Evolutionary conservation across 139 green algal genomes (phyloP).

Genomic region (Chlamydomonas sphaeroides): DNA sequence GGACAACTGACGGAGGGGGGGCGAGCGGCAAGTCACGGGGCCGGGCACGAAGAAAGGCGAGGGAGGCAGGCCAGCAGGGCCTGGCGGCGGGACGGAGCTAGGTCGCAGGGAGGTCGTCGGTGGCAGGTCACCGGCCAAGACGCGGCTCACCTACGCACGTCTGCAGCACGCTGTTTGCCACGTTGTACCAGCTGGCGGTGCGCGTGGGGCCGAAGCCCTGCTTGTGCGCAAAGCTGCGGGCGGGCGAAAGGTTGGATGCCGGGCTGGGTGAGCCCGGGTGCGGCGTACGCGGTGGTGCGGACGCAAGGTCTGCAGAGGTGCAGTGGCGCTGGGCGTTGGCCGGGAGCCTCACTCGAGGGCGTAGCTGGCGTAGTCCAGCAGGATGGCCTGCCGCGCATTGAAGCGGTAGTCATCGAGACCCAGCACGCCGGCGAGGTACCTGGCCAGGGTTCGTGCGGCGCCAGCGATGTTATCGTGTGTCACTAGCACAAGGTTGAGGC

Average conservation of each 20-base stretch:
- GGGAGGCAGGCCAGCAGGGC: too few species aligned
- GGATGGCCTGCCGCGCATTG: constrained; percentile 39
- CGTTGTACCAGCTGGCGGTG: constrained; percentile 27
- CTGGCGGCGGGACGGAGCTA: neutral
- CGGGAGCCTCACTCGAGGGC: constrained; percentile 29
- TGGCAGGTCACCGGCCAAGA: too few species aligned
- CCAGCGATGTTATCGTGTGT: neutral
- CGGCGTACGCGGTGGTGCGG: too few species aligned
- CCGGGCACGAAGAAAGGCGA: too few species aligned
- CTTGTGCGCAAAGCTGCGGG: constrained; percentile 51
- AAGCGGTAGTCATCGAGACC: constrained; percentile 36
- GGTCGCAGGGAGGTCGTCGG: neutral
- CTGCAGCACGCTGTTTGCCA: constrained; percentile 35
- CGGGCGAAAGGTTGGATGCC: too few species aligned
- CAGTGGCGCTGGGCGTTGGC: too few species aligned
- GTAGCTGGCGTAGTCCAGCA: constrained; percentile 46
- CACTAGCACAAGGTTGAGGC: neutral
- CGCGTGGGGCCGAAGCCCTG: constrained; percentile 29
- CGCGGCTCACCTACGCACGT: constrained; percentile 30
- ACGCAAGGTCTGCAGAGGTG: too few species aligned
- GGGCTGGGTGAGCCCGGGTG: too few species aligned
- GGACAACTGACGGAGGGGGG: too few species aligned
- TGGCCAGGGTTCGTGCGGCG: neutral
- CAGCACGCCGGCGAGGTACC: constrained; percentile 27
- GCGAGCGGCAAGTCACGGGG: too few species aligned